Evolutionary conservation across 331 rosid genomes (phyloP).

Genomic region (Pyrus hybrid): DNA sequence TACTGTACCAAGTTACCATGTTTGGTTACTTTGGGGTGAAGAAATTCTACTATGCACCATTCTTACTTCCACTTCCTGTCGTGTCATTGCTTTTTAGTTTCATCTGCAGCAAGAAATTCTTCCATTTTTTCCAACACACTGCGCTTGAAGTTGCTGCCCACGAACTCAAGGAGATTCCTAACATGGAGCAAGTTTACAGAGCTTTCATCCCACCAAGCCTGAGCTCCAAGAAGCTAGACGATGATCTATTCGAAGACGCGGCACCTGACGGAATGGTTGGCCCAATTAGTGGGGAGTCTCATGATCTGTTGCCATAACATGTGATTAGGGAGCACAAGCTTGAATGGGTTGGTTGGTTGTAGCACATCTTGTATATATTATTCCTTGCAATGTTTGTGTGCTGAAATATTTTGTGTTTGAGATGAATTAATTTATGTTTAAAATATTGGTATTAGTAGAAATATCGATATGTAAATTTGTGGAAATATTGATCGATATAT

Average conservation of each 20-base stretch:
- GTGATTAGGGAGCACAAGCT: too few species aligned
- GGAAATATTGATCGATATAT: too few species aligned
- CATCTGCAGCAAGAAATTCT: constrained; percentile 54
- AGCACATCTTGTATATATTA: too few species aligned
- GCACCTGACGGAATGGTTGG: not conserved
- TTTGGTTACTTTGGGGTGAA: constrained; percentile 65
- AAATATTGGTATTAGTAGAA: too few species aligned
- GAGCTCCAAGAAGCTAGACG: constrained; percentile 57
- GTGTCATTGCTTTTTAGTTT: constrained; percentile 43
- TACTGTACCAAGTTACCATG: constrained; percentile 81
- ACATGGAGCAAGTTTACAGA: constrained; percentile 59
- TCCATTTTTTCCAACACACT: constrained; percentile 37
- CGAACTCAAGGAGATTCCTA: constrained; percentile 45
- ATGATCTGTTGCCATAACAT: too few species aligned
- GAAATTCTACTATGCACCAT: constrained; percentile 40
- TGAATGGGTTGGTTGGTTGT: too few species aligned
- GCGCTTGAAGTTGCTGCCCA: constrained; percentile 58
- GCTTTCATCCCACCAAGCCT: constrained; percentile 73
- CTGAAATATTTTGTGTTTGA: too few species aligned
- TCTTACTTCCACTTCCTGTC: constrained; percentile 60
- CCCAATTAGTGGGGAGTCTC: too few species aligned
- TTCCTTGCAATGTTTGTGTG: too few species aligned
- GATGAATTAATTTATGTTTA: too few species aligned
- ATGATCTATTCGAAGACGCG: constrained; percentile 67
- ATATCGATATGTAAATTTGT: too few species aligned